Base-by-base conservation (phyloP, 176 grass and related monocot species). In the Eremochloa ophiuroides region DNA sequence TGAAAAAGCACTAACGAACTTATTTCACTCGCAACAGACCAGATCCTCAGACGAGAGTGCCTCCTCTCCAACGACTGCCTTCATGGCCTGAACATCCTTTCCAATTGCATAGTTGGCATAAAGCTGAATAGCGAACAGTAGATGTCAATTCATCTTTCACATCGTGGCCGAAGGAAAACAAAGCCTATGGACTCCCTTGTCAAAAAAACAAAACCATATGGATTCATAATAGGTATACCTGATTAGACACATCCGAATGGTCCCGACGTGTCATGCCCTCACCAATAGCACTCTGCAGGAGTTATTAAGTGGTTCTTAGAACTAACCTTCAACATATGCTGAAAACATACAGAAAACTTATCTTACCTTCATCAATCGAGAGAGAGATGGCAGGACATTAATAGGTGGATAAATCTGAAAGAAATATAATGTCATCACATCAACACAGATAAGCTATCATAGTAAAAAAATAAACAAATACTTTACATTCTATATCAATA, bases 81-180 rank as follows among this genome's bases (percentile, higher is more conserved):
- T 99, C 97, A 99, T 99, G 65, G 97, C 97, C 37, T 99, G 97
- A 76, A 99, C 97, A 86, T 99, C 97, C 85, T 99, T 99, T 77
- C 97, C 97, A 83, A 99, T 99, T 12, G 97, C 97, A 86, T 99
- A 99, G 85, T 99, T 99, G 41, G 97, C 97, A 87, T 99, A 99
- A 44, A 99, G 87, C 97, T 99, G 83, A 51, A 83, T 9, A 86
- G 30, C 72, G 78, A 90, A 78, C 18, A 78, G 39, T 16, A 50
- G 7, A 43, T 27, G 28, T 62, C 46, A 87, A 29, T 60, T 68
- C 48, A 22, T 62, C 10, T 51, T 47, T 26, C 5, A 16, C 43
- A 23, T 50, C 55, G 26, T 59, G 55, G 3, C 9, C 26, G n/a
- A 56, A 23, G 51, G 9, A 59, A 86, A 78, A 60, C 2, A 3